Percentiles rank a stretch among this genome's conserved stretches.
Conservation (phyloP, 2,329 filamentous ascomycete genomes). For the Neonectria faginata region DNA sequence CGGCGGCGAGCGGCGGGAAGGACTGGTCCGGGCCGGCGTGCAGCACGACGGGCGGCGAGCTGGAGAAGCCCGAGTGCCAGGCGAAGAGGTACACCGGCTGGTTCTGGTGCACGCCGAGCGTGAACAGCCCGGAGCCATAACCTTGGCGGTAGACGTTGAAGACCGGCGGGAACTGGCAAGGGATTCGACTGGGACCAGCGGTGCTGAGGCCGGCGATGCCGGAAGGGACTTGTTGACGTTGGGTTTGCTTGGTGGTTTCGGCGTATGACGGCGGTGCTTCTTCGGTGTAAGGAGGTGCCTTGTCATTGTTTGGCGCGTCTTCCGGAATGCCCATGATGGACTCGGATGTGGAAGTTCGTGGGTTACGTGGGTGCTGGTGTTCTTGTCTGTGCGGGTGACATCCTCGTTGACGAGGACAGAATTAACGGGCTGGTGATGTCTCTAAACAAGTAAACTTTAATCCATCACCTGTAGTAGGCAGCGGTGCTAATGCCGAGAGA, state of each 20-base stretch:
- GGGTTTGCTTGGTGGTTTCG: constrained; percentile 22
- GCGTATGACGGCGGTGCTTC: constrained; percentile 31
- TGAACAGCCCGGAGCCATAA: constrained; percentile 21
- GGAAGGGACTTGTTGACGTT: background rate
- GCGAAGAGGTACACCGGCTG: constrained; percentile 39
- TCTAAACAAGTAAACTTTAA: background rate
- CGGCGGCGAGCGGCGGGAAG: constrained; percentile 36
- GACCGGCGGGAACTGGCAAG: constrained; percentile 35
- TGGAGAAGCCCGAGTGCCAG: constrained; percentile 28
- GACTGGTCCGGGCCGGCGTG: constrained; percentile 37
- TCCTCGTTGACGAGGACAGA: background rate
- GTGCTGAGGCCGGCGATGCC: constrained; percentile 4
- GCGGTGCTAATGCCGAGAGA: background rate
- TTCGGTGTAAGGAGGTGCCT: constrained; percentile 20
- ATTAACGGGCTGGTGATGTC: background rate
- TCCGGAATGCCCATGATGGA: constrained; percentile 15
- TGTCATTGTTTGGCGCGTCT: constrained; percentile 1
- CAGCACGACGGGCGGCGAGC: constrained; percentile 35
- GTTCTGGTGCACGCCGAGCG: constrained; percentile 36
- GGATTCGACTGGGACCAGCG: constrained; percentile 21
- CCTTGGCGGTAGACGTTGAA: constrained; percentile 39
- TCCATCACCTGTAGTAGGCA: background rate
- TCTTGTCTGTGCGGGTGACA: background rate
- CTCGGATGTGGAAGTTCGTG: background rate
- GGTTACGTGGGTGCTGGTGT: background rate